phyloP scores from a whole-genome alignment of 2,329 filamentous ascomycete genomes.

The Aspergillus phoenicis region DNA sequence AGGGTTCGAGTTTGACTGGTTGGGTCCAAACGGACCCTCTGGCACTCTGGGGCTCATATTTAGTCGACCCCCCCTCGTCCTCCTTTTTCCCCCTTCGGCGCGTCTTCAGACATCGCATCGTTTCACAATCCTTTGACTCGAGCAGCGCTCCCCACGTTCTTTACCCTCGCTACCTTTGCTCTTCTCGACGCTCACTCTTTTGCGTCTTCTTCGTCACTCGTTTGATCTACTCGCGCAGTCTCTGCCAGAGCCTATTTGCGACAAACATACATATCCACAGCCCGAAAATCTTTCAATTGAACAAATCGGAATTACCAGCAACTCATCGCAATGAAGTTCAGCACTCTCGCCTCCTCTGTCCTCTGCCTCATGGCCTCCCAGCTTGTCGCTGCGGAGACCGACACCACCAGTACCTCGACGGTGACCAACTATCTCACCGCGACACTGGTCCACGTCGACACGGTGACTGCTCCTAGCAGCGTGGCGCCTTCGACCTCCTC shows the following conservation, averaged over 20 bases:
- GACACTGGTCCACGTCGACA: slow-evolving; percentile 49
- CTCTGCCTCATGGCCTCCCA: slow-evolving; percentile 40
- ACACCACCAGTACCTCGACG: slow-evolving; percentile 31
- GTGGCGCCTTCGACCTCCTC: slow-evolving; percentile 21
- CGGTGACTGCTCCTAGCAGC: slow-evolving; percentile 34
- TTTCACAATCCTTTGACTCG: slow-evolving; percentile 21
- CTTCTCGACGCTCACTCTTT: slow-evolving; percentile 31
- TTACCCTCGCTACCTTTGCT: slow-evolving; percentile 20
- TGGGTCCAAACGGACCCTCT: neutral
- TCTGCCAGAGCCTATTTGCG: neutral
- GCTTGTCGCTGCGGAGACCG: slow-evolving; percentile 32
- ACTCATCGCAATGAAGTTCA: slow-evolving; percentile 40
- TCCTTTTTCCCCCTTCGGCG: slow-evolving; percentile 11
- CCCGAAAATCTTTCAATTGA: neutral
- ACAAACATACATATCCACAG: slow-evolving; percentile 4
- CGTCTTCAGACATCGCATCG: slow-evolving; percentile 19
- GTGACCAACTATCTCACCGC: slow-evolving; percentile 44
- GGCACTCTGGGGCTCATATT: slow-evolving; percentile 9
- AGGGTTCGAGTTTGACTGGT: slow-evolving; percentile 6
- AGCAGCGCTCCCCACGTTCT: slow-evolving; percentile 36
- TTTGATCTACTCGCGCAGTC: slow-evolving; percentile 13
- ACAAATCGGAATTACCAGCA: neutral
- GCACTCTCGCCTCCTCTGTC: slow-evolving; percentile 34
- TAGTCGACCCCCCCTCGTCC: slow-evolving; percentile 12
- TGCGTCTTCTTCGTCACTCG: slow-evolving; percentile 22